Evolutionary conservation across 306 rosid species (phyloP).

Genomic region (Acmispon strigosus): DNA sequence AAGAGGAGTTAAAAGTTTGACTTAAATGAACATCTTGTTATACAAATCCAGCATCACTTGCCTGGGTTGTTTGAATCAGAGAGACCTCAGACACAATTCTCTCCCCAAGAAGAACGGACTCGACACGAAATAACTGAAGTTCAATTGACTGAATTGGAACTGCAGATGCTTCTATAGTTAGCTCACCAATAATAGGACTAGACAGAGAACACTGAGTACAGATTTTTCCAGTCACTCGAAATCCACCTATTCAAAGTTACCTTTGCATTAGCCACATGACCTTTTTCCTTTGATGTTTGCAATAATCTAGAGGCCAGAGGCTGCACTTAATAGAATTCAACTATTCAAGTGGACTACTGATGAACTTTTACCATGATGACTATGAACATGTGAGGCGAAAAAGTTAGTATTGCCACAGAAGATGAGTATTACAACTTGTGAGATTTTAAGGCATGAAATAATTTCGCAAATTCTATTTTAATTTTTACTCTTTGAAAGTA

Average conservation of each 20-base stretch:
- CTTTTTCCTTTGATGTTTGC: neutral
- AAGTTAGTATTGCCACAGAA: neutral
- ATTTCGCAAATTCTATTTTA: neutral
- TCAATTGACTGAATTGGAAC: constrained; percentile 79
- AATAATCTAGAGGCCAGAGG: neutral
- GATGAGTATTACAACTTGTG: neutral
- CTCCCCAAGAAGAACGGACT: constrained; percentile 85
- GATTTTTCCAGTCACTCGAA: constrained; percentile 79
- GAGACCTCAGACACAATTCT: constrained; percentile 73
- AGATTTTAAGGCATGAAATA: neutral
- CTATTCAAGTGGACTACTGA: neutral
- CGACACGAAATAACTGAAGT: constrained; percentile 73
- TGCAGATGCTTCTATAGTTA: constrained; percentile 79
- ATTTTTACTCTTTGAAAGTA: neutral
- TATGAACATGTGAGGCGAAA: neutral
- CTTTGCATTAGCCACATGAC: constrained; percentile 19
- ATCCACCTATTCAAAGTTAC: constrained; percentile 62
- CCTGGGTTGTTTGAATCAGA: constrained; percentile 89
- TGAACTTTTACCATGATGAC: neutral
- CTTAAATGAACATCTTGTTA: neutral
- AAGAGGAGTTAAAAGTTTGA: constrained; percentile 6
- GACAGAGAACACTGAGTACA: constrained; percentile 71
- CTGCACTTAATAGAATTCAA: neutral
- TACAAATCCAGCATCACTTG: constrained; percentile 21
- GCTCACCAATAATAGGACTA: constrained; percentile 68